These are phyloP conservation scores for Penicillium concentricum DNA, from an alignment of 2,329 filamentous ascomycete species.

Conservation along the genomic window DNA sequence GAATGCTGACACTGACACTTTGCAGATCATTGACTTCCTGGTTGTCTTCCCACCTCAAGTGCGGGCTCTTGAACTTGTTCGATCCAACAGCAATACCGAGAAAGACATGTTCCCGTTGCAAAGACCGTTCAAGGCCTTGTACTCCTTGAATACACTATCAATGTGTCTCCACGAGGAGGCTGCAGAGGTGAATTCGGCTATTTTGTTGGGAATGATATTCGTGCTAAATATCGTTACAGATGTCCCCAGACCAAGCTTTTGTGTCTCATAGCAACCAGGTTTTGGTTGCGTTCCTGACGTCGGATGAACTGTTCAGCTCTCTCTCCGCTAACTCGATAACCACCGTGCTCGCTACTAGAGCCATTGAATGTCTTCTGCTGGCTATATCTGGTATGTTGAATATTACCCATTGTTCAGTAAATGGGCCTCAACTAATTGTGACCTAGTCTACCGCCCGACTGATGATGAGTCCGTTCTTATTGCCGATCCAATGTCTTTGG, in stretches of 20 bases:
- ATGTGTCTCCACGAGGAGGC: constrained; percentile 58
- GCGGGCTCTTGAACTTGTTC: constrained; percentile 60
- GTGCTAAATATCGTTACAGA: constrained; percentile 13
- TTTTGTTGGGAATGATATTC: not conserved
- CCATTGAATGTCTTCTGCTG: constrained; percentile 58
- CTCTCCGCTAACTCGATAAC: constrained; percentile 48
- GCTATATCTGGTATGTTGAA: constrained; percentile 54
- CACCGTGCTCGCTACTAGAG: constrained; percentile 51
- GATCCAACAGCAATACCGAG: constrained; percentile 53
- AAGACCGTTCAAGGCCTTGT: constrained; percentile 71
- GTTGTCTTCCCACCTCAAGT: constrained; percentile 67
- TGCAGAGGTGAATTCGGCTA: constrained; percentile 18
- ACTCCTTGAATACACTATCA: constrained; percentile 66
- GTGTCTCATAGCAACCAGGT: constrained; percentile 51
- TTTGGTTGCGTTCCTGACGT: constrained; percentile 61
- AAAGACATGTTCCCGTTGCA: constrained; percentile 65
- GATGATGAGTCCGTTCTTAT: constrained; percentile 29
- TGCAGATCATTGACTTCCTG: constrained; percentile 69
- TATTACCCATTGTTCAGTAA: not conserved
- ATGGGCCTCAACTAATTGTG: constrained; percentile 15
- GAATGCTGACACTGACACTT: constrained; percentile 8
- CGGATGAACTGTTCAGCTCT: constrained; percentile 53
- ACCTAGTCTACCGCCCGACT: constrained; percentile 22
- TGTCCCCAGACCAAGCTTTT: constrained; percentile 36
- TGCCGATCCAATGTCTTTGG: constrained; percentile 37